Evolutionary conservation across 495 filamentous ascomycete species (phyloP), one percentile per base, ranked within the genome.

Genomic region (Glonium stellatum): DNA sequence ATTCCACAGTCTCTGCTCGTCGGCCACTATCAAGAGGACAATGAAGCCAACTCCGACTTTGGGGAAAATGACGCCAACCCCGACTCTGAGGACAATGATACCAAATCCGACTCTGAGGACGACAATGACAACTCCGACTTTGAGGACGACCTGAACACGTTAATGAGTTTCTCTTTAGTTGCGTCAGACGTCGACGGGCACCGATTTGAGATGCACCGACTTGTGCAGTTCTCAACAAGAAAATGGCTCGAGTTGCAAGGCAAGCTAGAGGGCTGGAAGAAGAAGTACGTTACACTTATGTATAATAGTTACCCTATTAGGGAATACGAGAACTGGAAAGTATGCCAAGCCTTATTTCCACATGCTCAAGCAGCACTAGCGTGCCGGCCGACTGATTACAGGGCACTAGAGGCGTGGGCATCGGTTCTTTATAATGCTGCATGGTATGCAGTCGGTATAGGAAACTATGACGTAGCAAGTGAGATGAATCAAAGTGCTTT

Each of bases 121-220:
- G 27, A 59, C 23, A 46, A 44, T 56, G 31, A 4, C 11, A 36
- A 22, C 15, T 5, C 48, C n/a, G 54, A 67, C 25, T 65, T 65
- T 39, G 49, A 65, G 22, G 44, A 67, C 2, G 67, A 67, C 48
- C 39, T 65, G 19, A 18, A 37, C 13, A 65, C 51, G 0, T 53
- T 69, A 35, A 61, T 3, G n/a, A 56, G 41, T 42, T 67, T 42
- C 37, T 69, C 67, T 27, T 50, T 69, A 23, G 34, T 69, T 18
- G 61, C 57, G 9, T 55, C 63, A 22, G 60, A 25, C 36, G n/a
- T 52, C 21, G 65, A 67, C 35, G 54, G 44, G 10, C 36, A 52
- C 36, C 65, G 50, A 0, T 79, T 79, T 59, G 70, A 75, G 60
- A 83, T 81, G 72, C 76, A 82, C 66, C 51, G 62, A 39, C 71